phyloP scores from a whole-genome alignment of 306 rosid genomes.

The Prunus davidiana region DNA sequence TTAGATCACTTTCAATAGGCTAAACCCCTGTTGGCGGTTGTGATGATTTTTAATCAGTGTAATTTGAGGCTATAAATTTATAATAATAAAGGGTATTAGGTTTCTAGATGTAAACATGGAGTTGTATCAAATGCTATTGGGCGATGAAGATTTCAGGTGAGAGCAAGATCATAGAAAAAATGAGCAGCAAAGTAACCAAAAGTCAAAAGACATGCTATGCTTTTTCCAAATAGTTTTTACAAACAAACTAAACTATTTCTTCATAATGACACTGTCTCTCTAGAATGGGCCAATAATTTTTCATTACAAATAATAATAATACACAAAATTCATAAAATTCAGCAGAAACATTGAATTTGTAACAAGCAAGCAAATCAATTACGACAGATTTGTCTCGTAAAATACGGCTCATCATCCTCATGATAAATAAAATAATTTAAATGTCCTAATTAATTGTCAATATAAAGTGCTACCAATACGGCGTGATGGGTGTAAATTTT shows the following conservation, averaged over 20 bases:
- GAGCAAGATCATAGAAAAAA: neutral
- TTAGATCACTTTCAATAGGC: too few species aligned
- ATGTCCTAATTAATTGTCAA: neutral
- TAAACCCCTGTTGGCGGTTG: too few species aligned
- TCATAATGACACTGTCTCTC: neutral
- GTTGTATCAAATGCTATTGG: neutral
- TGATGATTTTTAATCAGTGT: too few species aligned
- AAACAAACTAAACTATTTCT: neutral
- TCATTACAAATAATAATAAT: neutral
- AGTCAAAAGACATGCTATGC: too few species aligned
- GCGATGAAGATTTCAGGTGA: neutral
- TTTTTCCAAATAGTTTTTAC: too few species aligned
- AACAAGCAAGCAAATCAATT: neutral
- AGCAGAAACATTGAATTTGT: neutral
- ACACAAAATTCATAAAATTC: neutral
- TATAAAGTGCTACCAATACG: slow-evolving; percentile 5
- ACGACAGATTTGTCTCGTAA: neutral
- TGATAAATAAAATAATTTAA: neutral
- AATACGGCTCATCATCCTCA: neutral
- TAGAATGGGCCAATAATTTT: neutral
- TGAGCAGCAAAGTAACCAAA: neutral
- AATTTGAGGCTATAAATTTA: too few species aligned
- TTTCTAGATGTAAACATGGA: neutral
- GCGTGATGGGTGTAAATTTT: slow-evolving; percentile 21
- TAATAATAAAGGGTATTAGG: too few species aligned